A percentile compares a stretch with the other conserved stretches of the same genome.
These are phyloP conservation scores for Boletus rufocinnamomeus DNA, from an alignment of 768 basidiomycete genomes.

Conservation along the genomic window DNA sequence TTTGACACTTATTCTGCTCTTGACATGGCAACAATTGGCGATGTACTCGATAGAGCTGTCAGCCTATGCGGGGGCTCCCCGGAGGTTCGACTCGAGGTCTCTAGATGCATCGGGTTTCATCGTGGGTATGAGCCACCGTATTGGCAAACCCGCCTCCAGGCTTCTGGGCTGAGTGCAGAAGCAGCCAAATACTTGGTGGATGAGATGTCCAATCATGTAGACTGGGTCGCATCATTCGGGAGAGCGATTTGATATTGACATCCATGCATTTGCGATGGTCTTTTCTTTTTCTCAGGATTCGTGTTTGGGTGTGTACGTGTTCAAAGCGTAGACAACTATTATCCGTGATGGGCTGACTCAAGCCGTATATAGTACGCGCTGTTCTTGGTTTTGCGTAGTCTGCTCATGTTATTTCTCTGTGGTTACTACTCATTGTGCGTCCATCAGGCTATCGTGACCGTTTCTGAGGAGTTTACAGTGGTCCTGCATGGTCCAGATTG, in stretches of 20 bases:
- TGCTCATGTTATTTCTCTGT: not conserved
- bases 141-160: constrained; percentile 29
- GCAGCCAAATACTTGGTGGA: constrained; percentile 22
- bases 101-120: constrained; percentile 26
- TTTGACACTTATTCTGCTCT: constrained; percentile 4
- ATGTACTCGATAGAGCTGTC: constrained; percentile 27
- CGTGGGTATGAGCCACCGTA: constrained; percentile 31
- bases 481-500: not conserved
- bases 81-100: constrained; percentile 23
- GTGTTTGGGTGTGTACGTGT: not conserved
- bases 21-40: constrained; percentile 16
- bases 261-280: not conserved
- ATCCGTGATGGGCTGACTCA: not conserved
- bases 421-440: not conserved
- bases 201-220: constrained; percentile 30
- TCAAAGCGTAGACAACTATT: constrained; percentile 3
- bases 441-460: not conserved
- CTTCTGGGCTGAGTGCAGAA: constrained; percentile 21
- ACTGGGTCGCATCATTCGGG: constrained; percentile 15
- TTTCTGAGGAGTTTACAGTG: not conserved
- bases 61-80: constrained; percentile 17
- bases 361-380: not conserved
- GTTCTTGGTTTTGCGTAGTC: not conserved
- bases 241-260: constrained; percentile 3
- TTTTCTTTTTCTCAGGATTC: not conserved